Evolutionary conservation across 139 green algal genomes (phyloP), one percentile per base, ranked within the genome.

Genomic region (Trebouxia sp.): DNA sequence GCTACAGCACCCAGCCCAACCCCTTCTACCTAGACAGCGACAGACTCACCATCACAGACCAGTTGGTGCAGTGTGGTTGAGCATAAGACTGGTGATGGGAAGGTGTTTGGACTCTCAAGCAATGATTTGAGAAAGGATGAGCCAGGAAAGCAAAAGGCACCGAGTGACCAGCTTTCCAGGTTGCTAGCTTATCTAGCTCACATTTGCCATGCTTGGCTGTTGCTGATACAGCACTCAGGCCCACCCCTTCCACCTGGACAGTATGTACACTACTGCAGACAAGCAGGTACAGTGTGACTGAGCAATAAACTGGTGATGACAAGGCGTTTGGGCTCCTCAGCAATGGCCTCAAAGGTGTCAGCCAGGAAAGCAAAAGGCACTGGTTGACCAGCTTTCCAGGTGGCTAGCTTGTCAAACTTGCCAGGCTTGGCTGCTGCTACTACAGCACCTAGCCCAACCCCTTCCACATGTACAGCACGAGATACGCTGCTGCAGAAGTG

Each of bases 141-240:
- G 90, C 87, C 53, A 98, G 85, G 75, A 95, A 91, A 24, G 69
- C 51, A 84, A 97, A 98, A 7, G 93, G 94, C 80, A 97, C 92
- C 17, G 91, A 88, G 26, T 86, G 28, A 6, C 89, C 92, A 8
- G 67, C 47, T 75, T 90, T 56, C 92, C 94, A 97, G 1, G 76
- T 90, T 26, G 79, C 85, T n/a, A 87, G 42, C 58, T 76, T 58
- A 12, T 26, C 78, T 5, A 93, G 17, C 42, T 95, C 90, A 30
- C 87, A 87, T 0, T 82, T 53, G 11, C 41, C 80, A 51, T 92
- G 83, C 69, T 84, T 65, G 30, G 83, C 82, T 10, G 92, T 92
- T 0, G 88, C 90, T 2, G 83, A 85, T 30, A 96, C 55, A 0
- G 92, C 86, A 3, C 89, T 88, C 3, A 80, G 84, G 26, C 93